phyloP scores from a whole-genome alignment of 805 yeast species.

The Wickerhamiella slavikovae region DNA sequence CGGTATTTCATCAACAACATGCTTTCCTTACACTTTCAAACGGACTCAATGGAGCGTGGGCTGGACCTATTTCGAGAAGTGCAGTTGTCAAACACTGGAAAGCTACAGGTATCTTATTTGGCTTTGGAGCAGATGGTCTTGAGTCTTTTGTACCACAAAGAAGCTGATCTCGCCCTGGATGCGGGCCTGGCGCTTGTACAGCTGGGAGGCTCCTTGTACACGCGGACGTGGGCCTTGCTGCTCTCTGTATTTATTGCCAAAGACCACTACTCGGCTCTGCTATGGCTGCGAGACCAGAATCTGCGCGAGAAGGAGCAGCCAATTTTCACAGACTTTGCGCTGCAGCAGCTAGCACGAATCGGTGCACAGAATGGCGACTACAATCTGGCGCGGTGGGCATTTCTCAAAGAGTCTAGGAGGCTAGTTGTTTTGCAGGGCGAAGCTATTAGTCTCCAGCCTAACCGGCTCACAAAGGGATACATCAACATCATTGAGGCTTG shows the following conservation, averaged over 20 bases:
- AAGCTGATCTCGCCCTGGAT: slow-evolving; percentile 13
- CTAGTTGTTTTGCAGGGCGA: slow-evolving; percentile 8
- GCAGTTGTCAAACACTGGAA: slow-evolving; percentile 11
- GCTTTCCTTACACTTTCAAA: too few species aligned
- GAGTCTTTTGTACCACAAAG: slow-evolving; percentile 11
- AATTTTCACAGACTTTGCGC: slow-evolving; percentile 15
- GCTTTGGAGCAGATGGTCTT: slow-evolving; percentile 13
- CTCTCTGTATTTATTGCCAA: slow-evolving; percentile 10
- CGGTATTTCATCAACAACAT: too few species aligned
- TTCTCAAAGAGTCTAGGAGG: slow-evolving; percentile 12
- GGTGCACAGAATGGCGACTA: slow-evolving; percentile 14
- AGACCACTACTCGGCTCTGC: slow-evolving; percentile 10
- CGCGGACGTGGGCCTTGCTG: slow-evolving; percentile 17
- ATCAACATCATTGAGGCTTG: slow-evolving; percentile 8
- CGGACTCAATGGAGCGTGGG: slow-evolving; percentile 10
- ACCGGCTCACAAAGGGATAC: too few species aligned
- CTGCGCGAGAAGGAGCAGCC: slow-evolving; percentile 13
- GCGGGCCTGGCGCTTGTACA: slow-evolving; percentile 9
- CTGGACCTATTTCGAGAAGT: slow-evolving; percentile 11
- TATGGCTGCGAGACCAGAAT: too few species aligned
- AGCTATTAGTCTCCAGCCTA: neutral
- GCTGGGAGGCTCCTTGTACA: slow-evolving; percentile 7
- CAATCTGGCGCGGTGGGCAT: slow-evolving; percentile 15
- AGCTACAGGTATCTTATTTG: slow-evolving; percentile 6
- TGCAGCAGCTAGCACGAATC: slow-evolving; percentile 10